A percentile compares a stretch with the other conserved stretches of the same genome.
Evolutionary conservation across 2,329 filamentous ascomycete genomes (phyloP).

Genomic region (Paecilomyces sp.): DNA sequence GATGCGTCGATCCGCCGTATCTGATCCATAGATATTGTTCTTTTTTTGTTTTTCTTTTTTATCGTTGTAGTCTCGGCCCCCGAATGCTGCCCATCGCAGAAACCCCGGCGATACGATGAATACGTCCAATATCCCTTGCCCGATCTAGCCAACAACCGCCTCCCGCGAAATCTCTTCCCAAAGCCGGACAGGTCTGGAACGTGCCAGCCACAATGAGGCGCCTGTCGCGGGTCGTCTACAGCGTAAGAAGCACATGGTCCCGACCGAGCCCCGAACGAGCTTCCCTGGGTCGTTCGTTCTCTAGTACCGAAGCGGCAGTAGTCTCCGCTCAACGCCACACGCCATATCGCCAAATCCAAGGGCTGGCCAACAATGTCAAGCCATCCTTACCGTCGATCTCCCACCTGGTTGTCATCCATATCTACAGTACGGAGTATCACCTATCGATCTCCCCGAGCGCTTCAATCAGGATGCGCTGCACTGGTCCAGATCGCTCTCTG

Average conservation of each 20-base stretch:
- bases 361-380: not conserved
- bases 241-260: not conserved
- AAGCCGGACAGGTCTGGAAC: not conserved
- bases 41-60: too few relatives aligned
- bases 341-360: not conserved
- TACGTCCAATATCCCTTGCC: not conserved
- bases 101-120: not conserved
- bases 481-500: slow-evolving; percentile 31
- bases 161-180: not conserved
- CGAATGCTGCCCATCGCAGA: too few relatives aligned
- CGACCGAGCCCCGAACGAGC: not conserved
- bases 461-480: slow-evolving; percentile 28
- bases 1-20: too few relatives aligned
- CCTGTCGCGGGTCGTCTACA: not conserved
- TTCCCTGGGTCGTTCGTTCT: not conserved
- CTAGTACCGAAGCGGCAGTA: not conserved
- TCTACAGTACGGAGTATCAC: not conserved
- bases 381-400: slow-evolving; percentile 7
- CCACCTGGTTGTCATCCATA: slow-evolving; percentile 7
- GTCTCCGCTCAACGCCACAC: not conserved
- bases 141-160: not conserved
- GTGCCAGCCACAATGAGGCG: not conserved
- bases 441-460: slow-evolving; percentile 13
- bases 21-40: too few relatives aligned
- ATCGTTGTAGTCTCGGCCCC: too few relatives aligned